Percentiles rank a stretch among this genome's conserved stretches.
phyloP scores from a whole-genome alignment of 352 stramenopile species.

The Phytophthora capsici region DNA sequence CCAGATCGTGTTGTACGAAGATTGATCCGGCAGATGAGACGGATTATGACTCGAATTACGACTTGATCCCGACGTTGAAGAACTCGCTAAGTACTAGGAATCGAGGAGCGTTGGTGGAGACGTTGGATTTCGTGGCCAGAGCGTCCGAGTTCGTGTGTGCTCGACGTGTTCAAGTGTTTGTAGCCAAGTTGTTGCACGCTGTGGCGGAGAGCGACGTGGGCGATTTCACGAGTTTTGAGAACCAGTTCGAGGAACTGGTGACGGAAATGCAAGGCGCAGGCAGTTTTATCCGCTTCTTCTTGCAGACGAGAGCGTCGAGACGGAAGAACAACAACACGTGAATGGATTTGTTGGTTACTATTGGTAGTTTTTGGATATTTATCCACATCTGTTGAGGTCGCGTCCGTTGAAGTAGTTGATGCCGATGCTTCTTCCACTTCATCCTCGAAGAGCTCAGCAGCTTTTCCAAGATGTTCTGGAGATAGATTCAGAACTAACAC shows the following conservation, averaged over 20 bases:
- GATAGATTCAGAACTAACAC: too few relatives aligned
- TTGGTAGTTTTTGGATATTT: conserved; percentile 23
- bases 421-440: too few relatives aligned
- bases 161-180: conserved; percentile 65
- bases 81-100: conserved; percentile 46
- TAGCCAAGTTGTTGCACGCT: conserved; percentile 62
- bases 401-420: too few relatives aligned
- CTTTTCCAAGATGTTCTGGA: too few relatives aligned
- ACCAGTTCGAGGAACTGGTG: conserved; percentile 31
- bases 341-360: conserved; percentile 33
- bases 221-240: conserved; percentile 26
- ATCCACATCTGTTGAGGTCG: not conserved
- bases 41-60: conserved; percentile 21
- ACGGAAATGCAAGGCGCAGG: conserved; percentile 31
- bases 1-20: too few relatives aligned
- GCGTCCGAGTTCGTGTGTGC: conserved; percentile 79
- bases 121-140: conserved; percentile 69
- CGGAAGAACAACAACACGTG: conserved; percentile 19
- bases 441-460: too few relatives aligned
- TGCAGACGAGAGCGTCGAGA: conserved; percentile 19
- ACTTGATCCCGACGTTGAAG: conserved; percentile 51
- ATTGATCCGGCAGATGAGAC: not conserved
- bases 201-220: conserved; percentile 61
- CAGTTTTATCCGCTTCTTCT: conserved; percentile 41
- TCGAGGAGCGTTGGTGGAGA: conserved; percentile 60